Evolutionary conservation across 2,329 filamentous ascomycete species (phyloP), one percentile per base, ranked within the genome.

Genomic region (Monilinia laxa): DNA sequence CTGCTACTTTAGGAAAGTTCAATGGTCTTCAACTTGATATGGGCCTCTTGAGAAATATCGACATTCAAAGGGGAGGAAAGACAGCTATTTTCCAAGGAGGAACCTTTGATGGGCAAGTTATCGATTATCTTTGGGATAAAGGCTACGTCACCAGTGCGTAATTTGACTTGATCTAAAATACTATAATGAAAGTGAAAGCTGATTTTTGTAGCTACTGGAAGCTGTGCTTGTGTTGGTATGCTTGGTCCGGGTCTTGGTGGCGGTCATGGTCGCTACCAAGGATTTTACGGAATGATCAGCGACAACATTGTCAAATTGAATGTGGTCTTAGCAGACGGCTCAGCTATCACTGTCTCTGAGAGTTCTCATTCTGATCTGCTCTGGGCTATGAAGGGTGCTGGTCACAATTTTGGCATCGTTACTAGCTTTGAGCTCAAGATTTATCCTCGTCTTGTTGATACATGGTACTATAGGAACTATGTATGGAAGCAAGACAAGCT

Each of bases 301-400:
- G 81, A 82, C 68, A 78, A 82, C 68, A 75, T 80, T 1, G 76
- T 82, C 40, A 78, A 80, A 64, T 74, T 75, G 73, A 76, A 78
- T 40, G 73, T 81, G 3, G 78, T 82, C 0, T 75, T 79, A 12
- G 79, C 78, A 0, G 81, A 84, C 59, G 83, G 84, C 75, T 80
- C 82, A 68, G 75, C 84, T 4, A 74, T 80, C 2, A 20, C 14
- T 14, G 55, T 58, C 3, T 38, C 31, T 6, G 68, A 72, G 28
- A 74, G 71, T 11, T 55, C 70, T 42, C 68, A 77, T 38, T 64
- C 73, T 1, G 74, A 77, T 31, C 66, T 79, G 1, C 73, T 78
- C 53, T 78, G 71, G 64, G 76, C 74, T 1, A 69, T 78, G 16
- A 75, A 74, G 52, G 77, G 76, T 10, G 76, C 77, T 5, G 76